Evolutionary conservation across 2,329 filamentous ascomycete species (phyloP).

Genomic region (Fusarium sp.): DNA sequence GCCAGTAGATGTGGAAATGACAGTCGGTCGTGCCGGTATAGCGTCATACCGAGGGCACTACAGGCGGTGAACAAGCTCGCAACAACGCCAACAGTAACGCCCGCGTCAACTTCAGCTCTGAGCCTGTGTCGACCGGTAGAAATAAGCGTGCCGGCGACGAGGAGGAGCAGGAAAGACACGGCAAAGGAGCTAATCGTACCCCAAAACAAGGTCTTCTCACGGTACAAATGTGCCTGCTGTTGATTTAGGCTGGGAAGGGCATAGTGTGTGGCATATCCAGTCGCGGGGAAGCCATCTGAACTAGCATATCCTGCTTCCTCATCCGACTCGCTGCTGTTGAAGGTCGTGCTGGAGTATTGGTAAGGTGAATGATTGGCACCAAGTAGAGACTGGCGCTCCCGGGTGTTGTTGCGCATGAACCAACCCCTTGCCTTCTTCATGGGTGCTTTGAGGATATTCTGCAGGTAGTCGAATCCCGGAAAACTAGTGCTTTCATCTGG

Average conservation of each 20-base stretch:
- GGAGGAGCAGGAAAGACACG: slow-evolving; percentile 70
- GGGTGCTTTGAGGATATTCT: slow-evolving; percentile 60
- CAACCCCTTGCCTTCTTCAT: slow-evolving; percentile 63
- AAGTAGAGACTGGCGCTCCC: slow-evolving; percentile 46
- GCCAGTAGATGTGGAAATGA: slow-evolving; percentile 55
- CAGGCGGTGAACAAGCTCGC: slow-evolving; percentile 72
- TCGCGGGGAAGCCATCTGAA: slow-evolving; percentile 59
- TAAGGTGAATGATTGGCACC: slow-evolving; percentile 36
- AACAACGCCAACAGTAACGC: slow-evolving; percentile 75
- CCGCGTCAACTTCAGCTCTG: slow-evolving; percentile 77
- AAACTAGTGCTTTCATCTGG: slow-evolving; percentile 70
- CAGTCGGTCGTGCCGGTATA: slow-evolving; percentile 61
- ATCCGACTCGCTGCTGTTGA: slow-evolving; percentile 52
- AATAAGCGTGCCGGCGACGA: slow-evolving; percentile 72
- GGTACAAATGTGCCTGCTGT: slow-evolving; percentile 60
- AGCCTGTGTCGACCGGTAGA: slow-evolving; percentile 74
- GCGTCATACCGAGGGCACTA: slow-evolving; percentile 66
- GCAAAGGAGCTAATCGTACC: slow-evolving; percentile 64
- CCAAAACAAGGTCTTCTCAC: slow-evolving; percentile 66
- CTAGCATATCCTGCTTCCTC: slow-evolving; percentile 63
- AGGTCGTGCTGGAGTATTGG: slow-evolving; percentile 46
- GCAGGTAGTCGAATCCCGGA: slow-evolving; percentile 70
- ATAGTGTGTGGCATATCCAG: slow-evolving; percentile 65
- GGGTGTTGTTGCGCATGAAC: slow-evolving; percentile 51
- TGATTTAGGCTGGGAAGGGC: slow-evolving; percentile 63